A percentile compares a stretch with the other conserved stretches of the same genome.
phyloP scores from a whole-genome alignment of 2,329 filamentous ascomycete species.

The Aspergillus transmontanensis region DNA sequence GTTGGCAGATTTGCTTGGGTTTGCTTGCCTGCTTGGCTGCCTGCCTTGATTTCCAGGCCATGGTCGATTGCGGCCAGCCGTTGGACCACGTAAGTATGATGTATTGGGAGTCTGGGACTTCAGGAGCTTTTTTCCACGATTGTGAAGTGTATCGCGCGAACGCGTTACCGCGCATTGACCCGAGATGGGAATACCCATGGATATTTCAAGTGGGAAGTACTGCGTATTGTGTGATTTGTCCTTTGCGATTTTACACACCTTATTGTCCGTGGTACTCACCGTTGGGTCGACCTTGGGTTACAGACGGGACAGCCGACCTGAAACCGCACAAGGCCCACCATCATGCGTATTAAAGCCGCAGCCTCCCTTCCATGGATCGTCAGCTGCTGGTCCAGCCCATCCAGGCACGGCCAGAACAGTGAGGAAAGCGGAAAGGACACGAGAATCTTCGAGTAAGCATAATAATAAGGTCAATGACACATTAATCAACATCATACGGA shows the following conservation, averaged over 20 bases:
- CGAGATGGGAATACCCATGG: not conserved
- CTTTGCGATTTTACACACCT: slow-evolving; percentile 6
- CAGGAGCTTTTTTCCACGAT: not conserved
- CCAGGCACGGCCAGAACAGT: slow-evolving; percentile 11
- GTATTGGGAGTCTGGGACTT: not conserved
- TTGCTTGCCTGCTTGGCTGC: not conserved
- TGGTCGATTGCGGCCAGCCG: not conserved
- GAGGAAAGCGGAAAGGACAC: not conserved
- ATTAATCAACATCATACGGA: slow-evolving; percentile 16
- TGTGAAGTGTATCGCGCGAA: not conserved
- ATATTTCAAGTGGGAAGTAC: not conserved
- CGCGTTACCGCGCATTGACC: not conserved
- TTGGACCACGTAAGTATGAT: slow-evolving; percentile 6
- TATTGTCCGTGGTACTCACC: slow-evolving; percentile 11
- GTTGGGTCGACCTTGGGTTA: slow-evolving; percentile 17
- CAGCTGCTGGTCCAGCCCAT: not conserved
- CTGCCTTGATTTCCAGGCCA: not conserved
- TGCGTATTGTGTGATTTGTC: slow-evolving; percentile 9
- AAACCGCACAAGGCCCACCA: slow-evolving; percentile 17
- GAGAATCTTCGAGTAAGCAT: slow-evolving; percentile 5
- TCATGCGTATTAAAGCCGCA: slow-evolving; percentile 3
- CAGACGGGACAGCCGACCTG: slow-evolving; percentile 16
- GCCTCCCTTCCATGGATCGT: not conserved
- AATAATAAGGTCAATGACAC: not conserved
- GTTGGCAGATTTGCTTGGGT: not conserved